Conservation (phyloP, 192 early-diverging fungal genomes). For the Irineochytrium annulatum region DNA sequence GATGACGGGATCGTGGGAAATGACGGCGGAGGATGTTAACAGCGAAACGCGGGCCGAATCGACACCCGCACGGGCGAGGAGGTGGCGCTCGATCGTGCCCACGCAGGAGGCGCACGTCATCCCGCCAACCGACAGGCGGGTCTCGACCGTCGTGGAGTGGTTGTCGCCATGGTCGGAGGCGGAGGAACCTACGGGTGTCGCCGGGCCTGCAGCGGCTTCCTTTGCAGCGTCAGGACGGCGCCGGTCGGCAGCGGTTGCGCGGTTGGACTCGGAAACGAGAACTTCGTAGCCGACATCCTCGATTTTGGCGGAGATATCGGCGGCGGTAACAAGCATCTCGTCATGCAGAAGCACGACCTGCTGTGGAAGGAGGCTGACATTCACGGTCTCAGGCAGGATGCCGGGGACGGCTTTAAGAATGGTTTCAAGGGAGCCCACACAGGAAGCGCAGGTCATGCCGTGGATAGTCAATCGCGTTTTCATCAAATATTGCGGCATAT, state of each 20-base stretch:
- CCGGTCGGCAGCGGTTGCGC: conserved; percentile 10
- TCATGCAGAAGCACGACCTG: conserved; percentile 53
- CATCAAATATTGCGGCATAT: too few relatives aligned
- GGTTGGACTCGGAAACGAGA: conserved; percentile 3
- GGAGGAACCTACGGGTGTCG: not conserved
- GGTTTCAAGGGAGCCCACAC: conserved; percentile 67
- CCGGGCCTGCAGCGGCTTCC: not conserved
- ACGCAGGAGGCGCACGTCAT: conserved; percentile 55
- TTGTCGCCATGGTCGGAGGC: not conserved
- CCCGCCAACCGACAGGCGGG: conserved; percentile 31
- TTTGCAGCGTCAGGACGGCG: conserved; percentile 16
- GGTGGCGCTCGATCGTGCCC: conserved; percentile 25
- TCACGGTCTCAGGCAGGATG: conserved; percentile 47
- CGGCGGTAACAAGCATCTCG: conserved; percentile 20
- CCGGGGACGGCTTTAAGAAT: conserved; percentile 47
- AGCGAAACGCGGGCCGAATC: conserved; percentile 24
- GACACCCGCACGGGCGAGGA: conserved; percentile 24
- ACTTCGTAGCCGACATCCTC: conserved; percentile 76
- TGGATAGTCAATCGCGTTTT: conserved; percentile 26
- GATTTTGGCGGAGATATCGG: conserved; percentile 49
- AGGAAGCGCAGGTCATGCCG: conserved; percentile 87
- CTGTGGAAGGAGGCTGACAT: conserved; percentile 65
- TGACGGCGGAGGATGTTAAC: conserved; percentile 22
- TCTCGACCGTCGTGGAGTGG: conserved; percentile 6
- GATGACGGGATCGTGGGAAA: conserved; percentile 46